Percentiles rank a stretch among this genome's conserved stretches.
phyloP scores from a whole-genome alignment of 2,329 filamentous ascomycete genomes.

The Tricladium varicosporioides region DNA sequence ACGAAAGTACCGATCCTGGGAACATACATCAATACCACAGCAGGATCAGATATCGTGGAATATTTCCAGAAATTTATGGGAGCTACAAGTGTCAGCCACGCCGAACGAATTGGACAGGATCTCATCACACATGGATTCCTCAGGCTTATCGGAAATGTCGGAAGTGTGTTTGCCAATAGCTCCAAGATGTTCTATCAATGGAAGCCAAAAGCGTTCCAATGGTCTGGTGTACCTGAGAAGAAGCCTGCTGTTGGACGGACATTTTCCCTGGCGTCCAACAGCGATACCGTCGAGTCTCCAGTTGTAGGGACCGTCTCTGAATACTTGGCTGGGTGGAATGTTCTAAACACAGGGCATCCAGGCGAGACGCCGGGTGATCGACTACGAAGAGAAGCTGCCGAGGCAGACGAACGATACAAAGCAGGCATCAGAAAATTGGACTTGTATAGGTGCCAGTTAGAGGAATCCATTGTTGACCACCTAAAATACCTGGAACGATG shows the following conservation, averaged over 20 bases:
- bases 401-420: slow-evolving; percentile 94
- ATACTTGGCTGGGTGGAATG: slow-evolving; percentile 89
- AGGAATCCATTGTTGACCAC: slow-evolving; percentile 90
- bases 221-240: slow-evolving; percentile 86
- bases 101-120: slow-evolving; percentile 93
- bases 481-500: slow-evolving; percentile 96
- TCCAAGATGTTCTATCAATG: slow-evolving; percentile 98
- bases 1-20: slow-evolving; percentile 94
- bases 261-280: slow-evolving; percentile 65
- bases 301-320: slow-evolving; percentile 81
- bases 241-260: slow-evolving; percentile 71
- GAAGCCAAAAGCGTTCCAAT: slow-evolving; percentile 86
- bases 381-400: slow-evolving; percentile 81
- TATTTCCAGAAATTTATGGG: slow-evolving; percentile 89
- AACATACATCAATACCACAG: slow-evolving; percentile 89
- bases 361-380: slow-evolving; percentile 89
- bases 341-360: slow-evolving; percentile 83
- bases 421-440: slow-evolving; percentile 81
- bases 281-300: slow-evolving; percentile 69
- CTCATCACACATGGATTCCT: slow-evolving; percentile 83
- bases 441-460: slow-evolving; percentile 86
- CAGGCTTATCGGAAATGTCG: slow-evolving; percentile 88
- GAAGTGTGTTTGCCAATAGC: slow-evolving; percentile 94
- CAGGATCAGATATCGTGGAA: slow-evolving; percentile 89
- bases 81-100: slow-evolving; percentile 80